Base-by-base conservation (phyloP, 306 rosid genomes). In the Rubus parviflorus region DNA sequence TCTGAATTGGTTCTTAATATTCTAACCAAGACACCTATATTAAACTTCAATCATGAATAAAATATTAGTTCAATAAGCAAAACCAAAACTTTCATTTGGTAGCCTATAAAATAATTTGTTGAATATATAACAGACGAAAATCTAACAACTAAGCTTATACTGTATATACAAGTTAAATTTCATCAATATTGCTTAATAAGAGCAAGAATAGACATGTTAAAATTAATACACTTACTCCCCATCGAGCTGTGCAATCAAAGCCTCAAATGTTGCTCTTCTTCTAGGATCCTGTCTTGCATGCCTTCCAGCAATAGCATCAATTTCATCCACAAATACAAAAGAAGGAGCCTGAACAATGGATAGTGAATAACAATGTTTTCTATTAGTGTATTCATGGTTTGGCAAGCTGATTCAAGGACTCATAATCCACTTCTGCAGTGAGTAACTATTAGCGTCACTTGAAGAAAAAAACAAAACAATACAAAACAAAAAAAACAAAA, bases 261-360 rank as follows among this genome's bases (percentile, higher is more conserved):
- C 99, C 86, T 95, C 99, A 87, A 95, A 95, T 35, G 97, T 90
- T 82, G 92, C 97, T 77, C 93, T 87, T 81, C 97, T 88, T 35
- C 97, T 88, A 47, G 97, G 99, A 88, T 95, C 97, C 80, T 87
- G 86, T 80, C 92, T 88, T 42, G 96, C 95, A 77, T 92, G 99
- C 75, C 97, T 90, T 86, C 97, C 99, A 66, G 99, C 99, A 85
- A 95, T 90, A 72, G 99, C 99, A 54, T 92, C 99, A 76, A 95
- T 92, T 89, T 95, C 99, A 92, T 95, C 97, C 56, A 95, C 97
- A 83, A 95, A 95, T 60, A 95, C 86, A 82, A 95, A 95, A 76
- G 89, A 86, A 81, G 99, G 99, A 81, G 97, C 99, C 97, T 92
- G 78, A 78, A 35, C 70, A 79, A 58, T 74, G 22, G 68, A 62